Percentiles rank a stretch among this genome's conserved stretches.
phyloP scores from a whole-genome alignment of 139 green algal species.

The Coccomyxa sp. region DNA sequence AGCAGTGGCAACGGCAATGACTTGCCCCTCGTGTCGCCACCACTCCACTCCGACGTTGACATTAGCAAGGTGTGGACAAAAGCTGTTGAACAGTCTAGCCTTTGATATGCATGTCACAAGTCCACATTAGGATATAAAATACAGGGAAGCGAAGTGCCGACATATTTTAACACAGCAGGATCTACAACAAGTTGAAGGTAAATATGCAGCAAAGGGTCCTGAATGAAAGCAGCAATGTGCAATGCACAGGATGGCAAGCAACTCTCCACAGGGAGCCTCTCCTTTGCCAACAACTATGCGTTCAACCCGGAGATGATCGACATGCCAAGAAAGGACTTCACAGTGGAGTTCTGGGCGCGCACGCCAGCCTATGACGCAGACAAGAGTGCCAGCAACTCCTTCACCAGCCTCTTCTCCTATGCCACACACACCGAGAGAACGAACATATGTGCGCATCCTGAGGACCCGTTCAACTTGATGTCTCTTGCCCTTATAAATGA shows the following conservation, averaged over 20 bases:
- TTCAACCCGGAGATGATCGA: slow-evolving; percentile 44
- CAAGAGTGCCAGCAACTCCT: slow-evolving; percentile 13
- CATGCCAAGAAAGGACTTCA: slow-evolving; percentile 65
- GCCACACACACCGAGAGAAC: slow-evolving; percentile 23
- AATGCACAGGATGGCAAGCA: slow-evolving; percentile 5
- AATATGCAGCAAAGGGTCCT: too few species aligned
- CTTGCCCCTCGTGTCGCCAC: slow-evolving; percentile 54
- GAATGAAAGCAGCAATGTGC: too few species aligned
- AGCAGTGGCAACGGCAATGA: slow-evolving; percentile 65
- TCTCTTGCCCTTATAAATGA: too few species aligned
- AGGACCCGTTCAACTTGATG: background rate
- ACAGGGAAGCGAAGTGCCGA: too few species aligned
- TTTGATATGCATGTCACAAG: too few species aligned
- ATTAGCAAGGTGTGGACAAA: slow-evolving; percentile 11
- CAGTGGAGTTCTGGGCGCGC: slow-evolving; percentile 76
- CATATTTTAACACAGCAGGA: too few species aligned
- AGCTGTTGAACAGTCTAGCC: too few species aligned
- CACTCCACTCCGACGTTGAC: slow-evolving; percentile 16
- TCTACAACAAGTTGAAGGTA: too few species aligned
- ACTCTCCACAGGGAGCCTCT: slow-evolving; percentile 34
- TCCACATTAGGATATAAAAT: too few species aligned
- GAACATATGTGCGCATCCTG: background rate
- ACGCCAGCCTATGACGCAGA: slow-evolving; percentile 30
- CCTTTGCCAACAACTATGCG: slow-evolving; percentile 81
- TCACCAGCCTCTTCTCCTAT: slow-evolving; percentile 54